A percentile compares a stretch with the other conserved stretches of the same genome.
Conservation (phyloP, 108 stramenopile species). For the Cyclotella sp. region DNA sequence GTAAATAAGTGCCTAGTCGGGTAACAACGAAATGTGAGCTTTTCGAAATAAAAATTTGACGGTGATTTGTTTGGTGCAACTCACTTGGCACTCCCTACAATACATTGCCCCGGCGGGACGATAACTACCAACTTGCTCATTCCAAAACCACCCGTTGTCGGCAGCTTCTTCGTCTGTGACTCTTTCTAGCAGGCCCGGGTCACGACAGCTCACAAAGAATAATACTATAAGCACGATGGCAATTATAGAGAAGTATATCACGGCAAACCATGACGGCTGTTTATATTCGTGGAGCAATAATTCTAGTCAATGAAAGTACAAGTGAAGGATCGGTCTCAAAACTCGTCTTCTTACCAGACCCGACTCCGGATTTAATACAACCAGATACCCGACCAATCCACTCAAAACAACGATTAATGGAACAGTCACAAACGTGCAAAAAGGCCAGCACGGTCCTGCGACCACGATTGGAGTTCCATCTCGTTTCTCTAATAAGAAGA, state of each 20-base stretch:
- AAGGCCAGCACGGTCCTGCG: conserved; percentile 93
- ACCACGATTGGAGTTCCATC: conserved; percentile 88
- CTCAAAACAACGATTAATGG: conserved; percentile 77
- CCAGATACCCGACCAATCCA: conserved; percentile 68
- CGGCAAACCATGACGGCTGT: conserved; percentile 80
- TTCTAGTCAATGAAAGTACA: not conserved
- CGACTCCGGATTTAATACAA: conserved; percentile 69
- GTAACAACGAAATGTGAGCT: not conserved
- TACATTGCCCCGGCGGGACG: conserved; percentile 90
- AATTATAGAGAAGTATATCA: conserved; percentile 75
- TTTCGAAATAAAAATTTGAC: not conserved
- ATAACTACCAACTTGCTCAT: conserved; percentile 91
- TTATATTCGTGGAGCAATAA: not conserved
- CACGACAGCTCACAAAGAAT: conserved; percentile 85
- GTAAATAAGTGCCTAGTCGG: conserved; percentile 11
- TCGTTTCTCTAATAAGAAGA: conserved; percentile 68
- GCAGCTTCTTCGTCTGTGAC: conserved; percentile 87
- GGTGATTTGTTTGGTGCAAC: conserved; percentile 10
- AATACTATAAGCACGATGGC: conserved; percentile 69
- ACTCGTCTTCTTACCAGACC: conserved; percentile 62
- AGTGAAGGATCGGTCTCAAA: not conserved
- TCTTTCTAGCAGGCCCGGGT: conserved; percentile 88
- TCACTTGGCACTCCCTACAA: conserved; percentile 81
- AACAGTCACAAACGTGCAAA: conserved; percentile 86
- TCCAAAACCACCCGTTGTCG: conserved; percentile 91